Evolutionary conservation across 352 stramenopile species (phyloP).

Genomic region (Blastocystis sp.): DNA sequence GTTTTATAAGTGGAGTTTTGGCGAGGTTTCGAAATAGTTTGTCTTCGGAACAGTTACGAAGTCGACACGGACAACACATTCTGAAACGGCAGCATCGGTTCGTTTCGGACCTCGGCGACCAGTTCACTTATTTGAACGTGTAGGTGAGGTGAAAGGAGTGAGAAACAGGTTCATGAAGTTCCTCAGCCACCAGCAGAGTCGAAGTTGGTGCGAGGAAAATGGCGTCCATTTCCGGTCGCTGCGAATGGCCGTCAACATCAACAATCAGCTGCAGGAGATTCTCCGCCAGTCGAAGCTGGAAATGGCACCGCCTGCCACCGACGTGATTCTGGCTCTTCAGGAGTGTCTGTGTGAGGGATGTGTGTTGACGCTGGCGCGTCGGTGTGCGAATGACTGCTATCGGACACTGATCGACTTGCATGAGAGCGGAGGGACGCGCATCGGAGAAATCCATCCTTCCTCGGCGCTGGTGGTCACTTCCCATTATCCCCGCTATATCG

Average conservation of each 20-base stretch:
- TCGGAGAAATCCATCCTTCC: constrained; percentile 35
- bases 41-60: neutral
- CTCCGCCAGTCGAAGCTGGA: neutral
- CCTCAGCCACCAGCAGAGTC: neutral
- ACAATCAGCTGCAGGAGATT: constrained; percentile 58
- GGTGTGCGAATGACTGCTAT: constrained; percentile 30
- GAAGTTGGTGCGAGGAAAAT: constrained; percentile 58
- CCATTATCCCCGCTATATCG: constrained; percentile 27
- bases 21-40: constrained; percentile 60
- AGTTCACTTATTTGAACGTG: constrained; percentile 58
- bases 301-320: neutral
- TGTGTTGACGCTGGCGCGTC: constrained; percentile 10
- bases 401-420: constrained; percentile 48
- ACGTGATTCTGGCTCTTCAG: neutral
- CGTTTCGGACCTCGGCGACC: neutral
- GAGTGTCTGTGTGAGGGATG: constrained; percentile 12
- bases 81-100: neutral
- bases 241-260: constrained; percentile 52
- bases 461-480: neutral
- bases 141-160: neutral
- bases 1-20: constrained; percentile 61
- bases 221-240: constrained; percentile 58
- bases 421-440: constrained; percentile 27
- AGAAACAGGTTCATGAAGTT: constrained; percentile 51
- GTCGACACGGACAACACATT: neutral